Conservation (phyloP, 2,329 filamentous ascomycete species). For the Calonectria pseudoreteaudii region DNA sequence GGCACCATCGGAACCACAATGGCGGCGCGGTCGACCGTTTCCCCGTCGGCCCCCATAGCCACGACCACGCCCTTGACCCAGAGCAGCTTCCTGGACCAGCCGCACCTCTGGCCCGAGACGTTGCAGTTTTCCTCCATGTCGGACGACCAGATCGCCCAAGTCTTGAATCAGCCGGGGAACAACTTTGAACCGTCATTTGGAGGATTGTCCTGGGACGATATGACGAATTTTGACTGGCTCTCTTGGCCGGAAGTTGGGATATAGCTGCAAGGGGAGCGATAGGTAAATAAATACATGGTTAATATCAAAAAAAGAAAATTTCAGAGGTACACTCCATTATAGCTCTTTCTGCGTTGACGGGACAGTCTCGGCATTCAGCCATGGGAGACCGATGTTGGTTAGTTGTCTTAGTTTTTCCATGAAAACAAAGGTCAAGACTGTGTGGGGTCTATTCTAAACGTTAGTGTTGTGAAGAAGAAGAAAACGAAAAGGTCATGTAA, state of each 20-base stretch:
- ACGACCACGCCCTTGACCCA: slow-evolving; percentile 36
- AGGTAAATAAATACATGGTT: not conserved
- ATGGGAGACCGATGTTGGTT: slow-evolving; percentile 37
- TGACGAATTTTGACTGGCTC: slow-evolving; percentile 69
- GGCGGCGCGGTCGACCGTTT: slow-evolving; percentile 23
- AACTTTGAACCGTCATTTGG: slow-evolving; percentile 67
- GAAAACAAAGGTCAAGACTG: slow-evolving; percentile 59
- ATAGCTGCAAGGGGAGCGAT: slow-evolving; percentile 19
- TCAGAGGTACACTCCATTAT: slow-evolving; percentile 15
- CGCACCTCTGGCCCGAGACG: slow-evolving; percentile 59
- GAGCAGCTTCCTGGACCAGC: slow-evolving; percentile 43
- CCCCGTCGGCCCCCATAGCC: slow-evolving; percentile 27
- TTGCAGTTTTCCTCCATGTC: slow-evolving; percentile 77
- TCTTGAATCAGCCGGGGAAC: slow-evolving; percentile 72
- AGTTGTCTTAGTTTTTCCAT: slow-evolving; percentile 57
- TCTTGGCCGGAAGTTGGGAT: slow-evolving; percentile 62
- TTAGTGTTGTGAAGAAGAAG: fast-evolving
- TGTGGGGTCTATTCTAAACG: slow-evolving; percentile 50
- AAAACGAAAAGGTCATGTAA: too few relatives aligned
- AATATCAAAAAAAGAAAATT: not conserved
- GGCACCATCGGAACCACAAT: slow-evolving; percentile 29
- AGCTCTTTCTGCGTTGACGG: slow-evolving; percentile 20
- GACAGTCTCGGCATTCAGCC: slow-evolving; percentile 27
- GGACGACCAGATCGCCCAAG: slow-evolving; percentile 74
- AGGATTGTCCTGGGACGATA: slow-evolving; percentile 69